Evolutionary conservation across 768 basidiomycete species (phyloP), one percentile per base, ranked within the genome.

Genomic region (Xerocomellus intermedius): DNA sequence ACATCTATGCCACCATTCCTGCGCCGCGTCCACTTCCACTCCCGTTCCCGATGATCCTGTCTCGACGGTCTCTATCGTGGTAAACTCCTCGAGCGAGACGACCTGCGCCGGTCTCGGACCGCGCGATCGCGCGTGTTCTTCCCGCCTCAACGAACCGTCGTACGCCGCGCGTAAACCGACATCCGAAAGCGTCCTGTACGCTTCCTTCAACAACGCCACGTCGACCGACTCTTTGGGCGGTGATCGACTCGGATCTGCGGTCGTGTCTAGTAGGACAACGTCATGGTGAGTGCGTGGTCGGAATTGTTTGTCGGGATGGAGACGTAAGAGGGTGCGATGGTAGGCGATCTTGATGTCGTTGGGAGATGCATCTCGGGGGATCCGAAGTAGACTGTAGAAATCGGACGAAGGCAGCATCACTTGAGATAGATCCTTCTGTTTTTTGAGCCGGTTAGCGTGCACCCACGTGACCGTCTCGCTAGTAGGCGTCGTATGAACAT

Each of bases 71-170:
- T n/a, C 48, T 43, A 19, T 43, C 4, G 38, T 3, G 8, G 42
- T 53, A 59, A 91, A 92, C 1, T 91, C 89, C 43, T 89, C 88
- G 37, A 94, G 74, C 3, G 91, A 93, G 36, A 93, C 73, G 17
- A 90, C 72, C 57, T 91, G 85, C 0, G 91, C 89, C 5, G 91
- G 89, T 48, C 91, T 76, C 8, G 85, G 83, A 3, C 73, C 76
- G 24, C 54, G 57, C n/a, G 58, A 58, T 14, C 41, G 48, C 9
- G 22, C 47, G 2, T 43, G 43, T 45, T 45, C 57, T 30, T 54
- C 50, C 22, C 49, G 50, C 35, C 36, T 55, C 42, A 62, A 46
- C 26, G 53, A 44, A 13, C 55, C 58, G 52, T 92, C 85, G 59
- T 89, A 85, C 52, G 69, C 65, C 17, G 72, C 68, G 1, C 89